These are phyloP conservation scores for Myriosclerotinia duriaeana DNA, from an alignment of 2,329 filamentous ascomycete species.

Conservation along the genomic window DNA sequence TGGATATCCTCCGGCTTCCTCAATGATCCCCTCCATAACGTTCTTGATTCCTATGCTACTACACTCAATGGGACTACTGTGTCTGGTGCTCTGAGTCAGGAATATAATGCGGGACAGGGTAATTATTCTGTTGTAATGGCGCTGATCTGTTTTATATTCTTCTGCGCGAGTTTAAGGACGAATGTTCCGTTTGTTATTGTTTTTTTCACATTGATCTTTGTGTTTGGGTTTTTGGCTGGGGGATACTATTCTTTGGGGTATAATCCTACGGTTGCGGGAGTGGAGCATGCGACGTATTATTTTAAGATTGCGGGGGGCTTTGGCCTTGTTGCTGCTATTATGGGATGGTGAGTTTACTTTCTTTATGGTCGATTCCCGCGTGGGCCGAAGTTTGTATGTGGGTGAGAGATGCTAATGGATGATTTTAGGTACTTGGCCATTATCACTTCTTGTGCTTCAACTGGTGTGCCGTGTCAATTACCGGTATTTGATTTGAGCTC, in stretches of 20 bases:
- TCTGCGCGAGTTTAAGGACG: constrained; percentile 22
- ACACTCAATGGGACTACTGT: neutral
- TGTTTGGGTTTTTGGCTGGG: constrained; percentile 23
- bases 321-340: constrained; percentile 26
- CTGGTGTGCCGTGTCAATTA: constrained; percentile 28
- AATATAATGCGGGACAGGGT: constrained; percentile 26
- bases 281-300: constrained; percentile 23
- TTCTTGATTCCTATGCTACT: constrained; percentile 61
- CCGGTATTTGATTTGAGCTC: constrained; percentile 26
- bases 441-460: constrained; percentile 26
- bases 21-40: constrained; percentile 64
- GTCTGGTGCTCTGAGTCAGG: constrained; percentile 13
- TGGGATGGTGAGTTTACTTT: constrained; percentile 23
- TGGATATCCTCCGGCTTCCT: constrained; percentile 24
- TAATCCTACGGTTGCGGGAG: constrained; percentile 18
- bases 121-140: constrained; percentile 28
- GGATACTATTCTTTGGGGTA: constrained; percentile 25
- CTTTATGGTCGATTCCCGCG: fast-evolving
- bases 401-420: neutral
- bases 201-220: constrained; percentile 25
- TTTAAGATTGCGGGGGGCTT: constrained; percentile 29
- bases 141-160: constrained; percentile 21
- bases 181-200: constrained; percentile 28
- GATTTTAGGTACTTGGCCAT: constrained; percentile 24
- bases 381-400: too few relatives aligned